phyloP scores from a whole-genome alignment of 2,329 filamentous ascomycete species.

The Berkeleyomyces basicola region DNA sequence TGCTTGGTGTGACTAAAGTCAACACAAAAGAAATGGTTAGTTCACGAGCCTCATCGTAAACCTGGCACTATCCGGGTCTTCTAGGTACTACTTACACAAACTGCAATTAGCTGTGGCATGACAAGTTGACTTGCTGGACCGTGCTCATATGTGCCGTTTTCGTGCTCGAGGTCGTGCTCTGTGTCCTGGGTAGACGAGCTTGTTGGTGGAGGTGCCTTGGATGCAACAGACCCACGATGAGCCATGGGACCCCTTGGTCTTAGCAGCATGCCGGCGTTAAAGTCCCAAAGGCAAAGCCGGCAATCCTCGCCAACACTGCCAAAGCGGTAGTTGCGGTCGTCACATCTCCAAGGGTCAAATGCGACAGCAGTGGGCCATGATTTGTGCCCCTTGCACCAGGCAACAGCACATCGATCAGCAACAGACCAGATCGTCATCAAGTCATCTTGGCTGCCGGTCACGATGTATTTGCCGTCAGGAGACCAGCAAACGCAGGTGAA shows the following conservation, averaged over 20 bases:
- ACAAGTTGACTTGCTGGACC: conserved; percentile 3
- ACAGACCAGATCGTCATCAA: conserved; percentile 92
- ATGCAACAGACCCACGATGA: conserved; percentile 39
- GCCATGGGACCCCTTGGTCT: conserved; percentile 62
- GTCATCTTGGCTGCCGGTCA: conserved; percentile 93
- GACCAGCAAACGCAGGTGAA: conserved; percentile 94
- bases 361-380: conserved; percentile 89
- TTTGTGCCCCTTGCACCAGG: conserved; percentile 84
- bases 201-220: conserved; percentile 19
- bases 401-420: conserved; percentile 66
- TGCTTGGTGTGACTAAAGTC: conserved; percentile 30
- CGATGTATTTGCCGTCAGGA: conserved; percentile 85
- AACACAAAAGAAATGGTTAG: conserved; percentile 20
- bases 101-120: conserved; percentile 11
- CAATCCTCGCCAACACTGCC: conserved; percentile 93
- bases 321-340: conserved; percentile 88
- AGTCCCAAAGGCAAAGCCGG: conserved; percentile 85
- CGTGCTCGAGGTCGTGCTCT: conserved; percentile 3
- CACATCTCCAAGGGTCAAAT: conserved; percentile 94
- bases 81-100: conserved; percentile 17
- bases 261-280: conserved; percentile 90
- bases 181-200: conserved; percentile 20
- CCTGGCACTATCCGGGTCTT: neutral
- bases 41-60: neutral
- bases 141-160: conserved; percentile 13